Evolutionary conservation across 495 filamentous ascomycete genomes (phyloP).

Genomic region (Aspergillus egyptiacus): DNA sequence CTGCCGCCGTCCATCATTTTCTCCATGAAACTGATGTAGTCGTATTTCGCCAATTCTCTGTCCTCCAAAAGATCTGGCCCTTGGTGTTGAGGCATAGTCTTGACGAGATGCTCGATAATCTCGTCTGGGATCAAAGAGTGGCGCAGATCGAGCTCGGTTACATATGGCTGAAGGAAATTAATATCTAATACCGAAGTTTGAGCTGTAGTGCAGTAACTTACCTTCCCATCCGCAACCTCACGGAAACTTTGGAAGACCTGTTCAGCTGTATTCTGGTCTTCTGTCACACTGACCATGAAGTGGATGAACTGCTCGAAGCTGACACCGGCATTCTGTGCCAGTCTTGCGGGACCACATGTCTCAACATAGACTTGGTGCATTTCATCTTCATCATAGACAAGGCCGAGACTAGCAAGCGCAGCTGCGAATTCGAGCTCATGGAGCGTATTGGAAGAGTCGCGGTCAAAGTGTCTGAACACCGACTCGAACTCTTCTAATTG

Average conservation of each 20-base stretch:
- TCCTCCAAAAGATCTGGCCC: constrained; percentile 78
- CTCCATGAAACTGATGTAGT: constrained; percentile 93
- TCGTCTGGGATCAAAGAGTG: constrained; percentile 94
- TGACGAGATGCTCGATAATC: constrained; percentile 83
- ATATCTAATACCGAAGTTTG: not conserved
- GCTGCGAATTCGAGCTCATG: constrained; percentile 93
- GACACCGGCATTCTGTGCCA: constrained; percentile 52
- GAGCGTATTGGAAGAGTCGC: constrained; percentile 85
- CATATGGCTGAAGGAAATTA: constrained; percentile 61
- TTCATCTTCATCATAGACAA: constrained; percentile 92
- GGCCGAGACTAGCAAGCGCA: constrained; percentile 82
- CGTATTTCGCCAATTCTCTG: constrained; percentile 69
- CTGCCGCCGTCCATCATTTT: constrained; percentile 48
- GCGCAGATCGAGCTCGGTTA: constrained; percentile 92
- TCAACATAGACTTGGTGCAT: constrained; percentile 88
- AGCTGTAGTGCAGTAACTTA: constrained; percentile 26
- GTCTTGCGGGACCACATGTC: constrained; percentile 52
- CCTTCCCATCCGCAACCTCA: constrained; percentile 96
- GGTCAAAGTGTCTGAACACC: constrained; percentile 95
- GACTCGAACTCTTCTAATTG: constrained; percentile 97
- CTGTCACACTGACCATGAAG: constrained; percentile 98
- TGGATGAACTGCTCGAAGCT: constrained; percentile 98
- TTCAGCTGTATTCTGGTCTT: constrained; percentile 97
- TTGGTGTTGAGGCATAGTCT: constrained; percentile 74
- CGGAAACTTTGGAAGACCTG: constrained; percentile 96